Evolutionary conservation across 192 early-diverging fungal genomes (phyloP).

Genomic region (Haplosporangium gracile): DNA sequence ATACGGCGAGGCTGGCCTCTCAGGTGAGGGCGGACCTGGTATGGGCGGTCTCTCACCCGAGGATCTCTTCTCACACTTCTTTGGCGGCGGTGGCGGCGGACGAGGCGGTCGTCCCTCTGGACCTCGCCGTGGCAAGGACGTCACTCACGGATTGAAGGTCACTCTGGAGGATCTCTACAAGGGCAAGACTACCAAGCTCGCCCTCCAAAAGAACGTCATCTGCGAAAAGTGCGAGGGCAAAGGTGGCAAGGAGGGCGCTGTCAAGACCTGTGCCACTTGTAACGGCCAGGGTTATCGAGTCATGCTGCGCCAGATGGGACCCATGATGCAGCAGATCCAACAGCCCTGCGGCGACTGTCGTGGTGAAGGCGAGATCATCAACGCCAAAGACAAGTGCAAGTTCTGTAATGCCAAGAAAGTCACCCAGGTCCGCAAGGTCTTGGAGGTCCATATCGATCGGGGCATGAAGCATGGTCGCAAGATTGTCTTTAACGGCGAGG

Average conservation of each 20-base stretch:
- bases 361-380: constrained; percentile 91
- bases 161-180: constrained; percentile 88
- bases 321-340: constrained; percentile 99
- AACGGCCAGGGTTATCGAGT: constrained; percentile 89
- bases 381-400: constrained; percentile 89
- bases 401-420: constrained; percentile 91
- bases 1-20: constrained; percentile 91
- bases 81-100: constrained; percentile 88
- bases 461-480: constrained; percentile 97
- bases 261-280: constrained; percentile 84
- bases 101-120: constrained; percentile 77
- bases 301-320: constrained; percentile 92
- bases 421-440: constrained; percentile 87
- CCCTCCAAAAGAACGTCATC: constrained; percentile 91
- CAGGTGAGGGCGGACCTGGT: constrained; percentile 75
- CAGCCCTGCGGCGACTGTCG: constrained; percentile 91
- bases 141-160: constrained; percentile 87
- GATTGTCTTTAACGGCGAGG: constrained; percentile 94
- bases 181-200: constrained; percentile 92
- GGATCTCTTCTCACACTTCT: constrained; percentile 96
- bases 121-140: constrained; percentile 94
- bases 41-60: constrained; percentile 83
- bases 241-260: constrained; percentile 95
- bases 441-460: constrained; percentile 97
- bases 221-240: constrained; percentile 93